Evolutionary conservation across 2,329 filamentous ascomycete genomes (phyloP).

Genomic region (Penicillium nordicum): DNA sequence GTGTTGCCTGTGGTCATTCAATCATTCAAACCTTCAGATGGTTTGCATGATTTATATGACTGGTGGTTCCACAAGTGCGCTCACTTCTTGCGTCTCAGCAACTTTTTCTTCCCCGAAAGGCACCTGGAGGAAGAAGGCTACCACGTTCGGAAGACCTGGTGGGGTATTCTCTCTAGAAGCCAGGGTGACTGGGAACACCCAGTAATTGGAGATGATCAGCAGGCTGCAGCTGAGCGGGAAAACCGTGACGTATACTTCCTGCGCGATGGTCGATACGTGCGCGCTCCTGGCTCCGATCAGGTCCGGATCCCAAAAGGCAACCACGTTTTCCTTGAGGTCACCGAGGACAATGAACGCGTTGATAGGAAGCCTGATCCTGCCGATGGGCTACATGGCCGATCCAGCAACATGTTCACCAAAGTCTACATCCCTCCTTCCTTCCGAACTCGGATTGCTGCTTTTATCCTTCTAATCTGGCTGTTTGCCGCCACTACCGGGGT

Average conservation of each 20-base stretch:
- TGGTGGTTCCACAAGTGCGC: slow-evolving; percentile 97
- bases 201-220: slow-evolving; percentile 33
- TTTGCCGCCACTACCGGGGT: slow-evolving; percentile 89
- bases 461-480: slow-evolving; percentile 86
- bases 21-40: slow-evolving; percentile 80
- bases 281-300: slow-evolving; percentile 91
- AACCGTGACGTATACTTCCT: slow-evolving; percentile 51
- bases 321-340: slow-evolving; percentile 74
- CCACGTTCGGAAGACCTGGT: slow-evolving; percentile 60
- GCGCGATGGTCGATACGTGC: slow-evolving; percentile 76
- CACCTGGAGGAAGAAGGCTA: slow-evolving; percentile 76
- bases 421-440: slow-evolving; percentile 87
- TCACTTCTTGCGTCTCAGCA: slow-evolving; percentile 72
- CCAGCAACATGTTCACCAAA: slow-evolving; percentile 61
- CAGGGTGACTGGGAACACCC: slow-evolving; percentile 39
- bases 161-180: slow-evolving; percentile 32
- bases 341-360: slow-evolving; percentile 61
- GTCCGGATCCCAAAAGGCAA: slow-evolving; percentile 86
- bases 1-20: slow-evolving; percentile 83
- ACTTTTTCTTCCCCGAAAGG: slow-evolving; percentile 88
- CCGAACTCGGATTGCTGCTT: slow-evolving; percentile 71
- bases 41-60: slow-evolving; percentile 77
- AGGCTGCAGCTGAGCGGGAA: slow-evolving; percentile 40
- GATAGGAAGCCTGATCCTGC: slow-evolving; percentile 57
- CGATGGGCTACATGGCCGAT: slow-evolving; percentile 59